Evolutionary conservation across 2,329 filamentous ascomycete species (phyloP).

Genomic region (Curvularia eragrostidis): DNA sequence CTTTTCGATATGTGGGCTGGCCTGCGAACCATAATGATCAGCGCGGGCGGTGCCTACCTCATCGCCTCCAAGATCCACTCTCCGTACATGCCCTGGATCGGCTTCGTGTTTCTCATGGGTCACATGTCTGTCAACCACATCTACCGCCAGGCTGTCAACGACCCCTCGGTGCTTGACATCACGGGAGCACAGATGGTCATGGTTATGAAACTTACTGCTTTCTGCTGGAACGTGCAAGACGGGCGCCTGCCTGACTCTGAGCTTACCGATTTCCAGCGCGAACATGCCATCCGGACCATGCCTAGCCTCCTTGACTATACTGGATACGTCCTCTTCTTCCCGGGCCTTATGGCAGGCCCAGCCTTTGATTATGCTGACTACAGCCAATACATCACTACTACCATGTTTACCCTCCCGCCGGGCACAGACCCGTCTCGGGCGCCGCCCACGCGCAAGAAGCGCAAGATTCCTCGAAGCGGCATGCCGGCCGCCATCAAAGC

Average conservation of each 20-base stretch:
- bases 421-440: constrained; percentile 84
- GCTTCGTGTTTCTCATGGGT: constrained; percentile 91
- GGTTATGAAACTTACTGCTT: constrained; percentile 95
- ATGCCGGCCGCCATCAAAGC: constrained; percentile 83
- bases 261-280: constrained; percentile 86
- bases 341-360: constrained; percentile 84
- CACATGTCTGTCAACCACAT: constrained; percentile 95
- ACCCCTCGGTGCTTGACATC: constrained; percentile 77
- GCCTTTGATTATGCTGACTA: constrained; percentile 97
- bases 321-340: constrained; percentile 95
- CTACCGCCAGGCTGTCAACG: constrained; percentile 73
- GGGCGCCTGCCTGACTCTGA: constrained; percentile 79
- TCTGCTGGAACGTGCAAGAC: constrained; percentile 98
- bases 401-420: constrained; percentile 87
- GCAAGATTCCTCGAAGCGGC: constrained; percentile 89
- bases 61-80: constrained; percentile 85
- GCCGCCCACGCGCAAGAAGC: constrained; percentile 84
- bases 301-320: constrained; percentile 81
- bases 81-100: constrained; percentile 97
- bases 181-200: constrained; percentile 96
- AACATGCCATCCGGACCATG: constrained; percentile 76
- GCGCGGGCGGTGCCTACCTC: constrained; percentile 77
- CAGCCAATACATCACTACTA: constrained; percentile 87
- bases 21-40: constrained; percentile 77
- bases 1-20: constrained; percentile 93